Base-by-base conservation (phyloP, 805 yeast genomes). In the Hanseniaspora singularis region DNA sequence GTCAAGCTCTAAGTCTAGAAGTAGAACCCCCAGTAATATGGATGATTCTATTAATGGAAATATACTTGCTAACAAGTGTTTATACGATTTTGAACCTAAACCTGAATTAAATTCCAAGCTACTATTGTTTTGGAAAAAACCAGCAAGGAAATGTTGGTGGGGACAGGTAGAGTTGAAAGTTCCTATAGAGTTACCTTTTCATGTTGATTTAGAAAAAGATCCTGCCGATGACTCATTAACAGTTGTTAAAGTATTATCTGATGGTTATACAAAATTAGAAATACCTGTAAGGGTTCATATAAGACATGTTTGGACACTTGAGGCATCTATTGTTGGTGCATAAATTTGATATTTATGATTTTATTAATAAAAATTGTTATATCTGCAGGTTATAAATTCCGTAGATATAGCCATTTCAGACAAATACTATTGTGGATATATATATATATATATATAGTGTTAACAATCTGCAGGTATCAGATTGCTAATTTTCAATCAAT, bases 61-160 rank as follows among this genome's bases (percentile, higher is more conserved):
- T 6, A 12, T 19, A 1, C 51, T 53, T 53, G 55, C 63, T 49
- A 59, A 64, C 51, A 23, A 53, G 53, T 38, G 54, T 59, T 15
- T 48, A 12, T 61, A 60, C 46, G 65, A 61, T 26, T 52, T 59
- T 40, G 63, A 59, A 20, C 60, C 62, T n/a, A 58, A 55, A 32
- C 64, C 64, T 20, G 59, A 61, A 37, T 54, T 66, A 56, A 52
- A 76, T 69, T 58, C 63, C 54, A 92, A 92, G 62, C 70, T 92
- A 43, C 68, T 92, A 31, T 66, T 92, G 44, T 92, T 92, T 59
- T 92, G 98, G 97, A 74, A 95, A 52, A 92, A 92, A 60, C 98
- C 98, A 1, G 98, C 98, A 2, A 74, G 97, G 58, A 92, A 92
- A 60, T 92, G 98, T 66, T 92, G 98, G 98, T 92, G 98, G 98